A percentile compares a stretch with the other conserved stretches of the same genome.
Conservation (phyloP, 2,329 filamentous ascomycete species). For the Cladosporium austrohemisphaericum region DNA sequence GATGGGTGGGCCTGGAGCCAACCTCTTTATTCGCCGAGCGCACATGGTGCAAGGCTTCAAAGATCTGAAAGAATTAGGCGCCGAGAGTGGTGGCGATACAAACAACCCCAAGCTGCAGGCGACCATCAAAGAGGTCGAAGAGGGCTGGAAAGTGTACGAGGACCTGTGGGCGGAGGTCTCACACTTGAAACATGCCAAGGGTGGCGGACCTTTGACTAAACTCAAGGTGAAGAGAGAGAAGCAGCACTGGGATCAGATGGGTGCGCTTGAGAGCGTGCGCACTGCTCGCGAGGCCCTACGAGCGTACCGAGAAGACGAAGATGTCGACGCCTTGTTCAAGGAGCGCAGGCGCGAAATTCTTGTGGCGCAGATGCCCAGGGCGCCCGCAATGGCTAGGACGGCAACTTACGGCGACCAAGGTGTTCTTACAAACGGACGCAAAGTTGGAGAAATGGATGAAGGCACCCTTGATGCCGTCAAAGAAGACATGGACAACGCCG, state of each 20-base stretch:
- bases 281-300: slow-evolving; percentile 29
- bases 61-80: slow-evolving; percentile 25
- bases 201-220: slow-evolving; percentile 22
- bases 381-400: slow-evolving; percentile 27
- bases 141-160: slow-evolving; percentile 33
- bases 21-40: slow-evolving; percentile 28
- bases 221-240: slow-evolving; percentile 22
- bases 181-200: slow-evolving; percentile 20
- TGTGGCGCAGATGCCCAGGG: slow-evolving; percentile 27
- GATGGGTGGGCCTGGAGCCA: slow-evolving; percentile 26
- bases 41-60: slow-evolving; percentile 32
- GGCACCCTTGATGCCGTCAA: slow-evolving; percentile 1
- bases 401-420: slow-evolving; percentile 8
- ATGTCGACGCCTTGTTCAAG: slow-evolving; percentile 29
- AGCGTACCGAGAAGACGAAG: slow-evolving; percentile 25
- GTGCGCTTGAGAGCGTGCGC: slow-evolving; percentile 33
- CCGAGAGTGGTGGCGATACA: slow-evolving; percentile 15
- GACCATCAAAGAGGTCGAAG: slow-evolving; percentile 22
- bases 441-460: slow-evolving; percentile 16
- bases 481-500: not conserved
- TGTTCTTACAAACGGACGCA: slow-evolving; percentile 20
- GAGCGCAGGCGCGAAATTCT: slow-evolving; percentile 26
- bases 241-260: slow-evolving; percentile 31
- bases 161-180: slow-evolving; percentile 30
- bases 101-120: slow-evolving; percentile 19